Percentiles rank a stretch among this genome's conserved stretches.
Evolutionary conservation across 2,329 filamentous ascomycete genomes (phyloP).

Genomic region (Aspergillus sp.): DNA sequence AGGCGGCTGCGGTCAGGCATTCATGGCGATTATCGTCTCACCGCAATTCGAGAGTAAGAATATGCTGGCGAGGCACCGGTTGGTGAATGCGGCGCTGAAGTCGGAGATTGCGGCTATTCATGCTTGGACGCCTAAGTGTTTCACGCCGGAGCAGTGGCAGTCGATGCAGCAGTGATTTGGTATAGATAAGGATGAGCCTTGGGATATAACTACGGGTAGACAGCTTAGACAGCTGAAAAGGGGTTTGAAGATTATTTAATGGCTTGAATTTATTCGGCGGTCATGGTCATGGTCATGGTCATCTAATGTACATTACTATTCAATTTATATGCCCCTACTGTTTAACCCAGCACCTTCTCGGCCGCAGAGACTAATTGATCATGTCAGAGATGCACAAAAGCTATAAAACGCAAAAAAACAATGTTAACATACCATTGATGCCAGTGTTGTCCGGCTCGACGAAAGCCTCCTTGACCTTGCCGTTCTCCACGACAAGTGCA

Average conservation of each 20-base stretch:
- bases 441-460: conserved; percentile 87
- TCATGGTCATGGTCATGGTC: background rate
- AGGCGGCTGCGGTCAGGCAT: conserved; percentile 66
- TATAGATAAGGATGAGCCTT: background rate
- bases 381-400: conserved; percentile 4
- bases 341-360: conserved; percentile 42
- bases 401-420: background rate
- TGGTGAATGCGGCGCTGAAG: conserved; percentile 77
- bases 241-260: background rate
- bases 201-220: background rate
- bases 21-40: conserved; percentile 62
- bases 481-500: conserved; percentile 71
- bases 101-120: conserved; percentile 85
- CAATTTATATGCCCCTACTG: background rate
- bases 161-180: conserved; percentile 41
- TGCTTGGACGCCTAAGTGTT: conserved; percentile 90
- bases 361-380: conserved; percentile 37
- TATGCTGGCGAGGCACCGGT: conserved; percentile 73
- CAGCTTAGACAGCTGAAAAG: too few species aligned
- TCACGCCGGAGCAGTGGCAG: conserved; percentile 84
- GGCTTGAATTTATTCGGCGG: background rate
- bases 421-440: conserved; percentile 53
- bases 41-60: conserved; percentile 61
- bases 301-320: conserved; percentile 1
- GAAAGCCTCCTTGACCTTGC: conserved; percentile 71